phyloP scores from a whole-genome alignment of 2,329 filamentous ascomycete genomes.

The Didymosphaeria variabile region DNA sequence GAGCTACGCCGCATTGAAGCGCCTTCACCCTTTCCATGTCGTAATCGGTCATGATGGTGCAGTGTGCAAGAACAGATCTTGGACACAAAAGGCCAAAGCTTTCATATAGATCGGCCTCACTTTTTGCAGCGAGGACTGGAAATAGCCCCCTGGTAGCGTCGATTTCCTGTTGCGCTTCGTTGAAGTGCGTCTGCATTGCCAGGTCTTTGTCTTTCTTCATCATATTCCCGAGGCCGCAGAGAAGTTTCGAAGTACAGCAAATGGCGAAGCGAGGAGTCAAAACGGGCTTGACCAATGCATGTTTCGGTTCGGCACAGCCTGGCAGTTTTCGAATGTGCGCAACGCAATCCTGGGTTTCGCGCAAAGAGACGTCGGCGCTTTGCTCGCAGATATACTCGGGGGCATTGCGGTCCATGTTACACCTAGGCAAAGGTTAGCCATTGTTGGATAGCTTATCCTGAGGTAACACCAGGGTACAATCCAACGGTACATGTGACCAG shows the following conservation, averaged over 20 bases:
- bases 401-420: slow-evolving; percentile 67
- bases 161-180: slow-evolving; percentile 70
- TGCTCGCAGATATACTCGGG: slow-evolving; percentile 42
- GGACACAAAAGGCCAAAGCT: slow-evolving; percentile 63
- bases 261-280: slow-evolving; percentile 65
- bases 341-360: slow-evolving; percentile 36
- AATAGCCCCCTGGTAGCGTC: slow-evolving; percentile 64
- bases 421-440: slow-evolving; percentile 34
- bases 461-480: neutral
- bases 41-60: slow-evolving; percentile 67
- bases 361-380: slow-evolving; percentile 22
- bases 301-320: slow-evolving; percentile 1
- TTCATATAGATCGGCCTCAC: slow-evolving; percentile 68
- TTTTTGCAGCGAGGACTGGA: slow-evolving; percentile 57
- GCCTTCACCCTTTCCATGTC: slow-evolving; percentile 61
- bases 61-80: slow-evolving; percentile 71
- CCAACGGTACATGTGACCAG: neutral
- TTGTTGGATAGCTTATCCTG: neutral
- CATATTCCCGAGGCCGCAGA: slow-evolving; percentile 65
- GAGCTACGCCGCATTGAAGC: slow-evolving; percentile 67
- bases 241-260: slow-evolving; percentile 64
- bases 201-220: slow-evolving; percentile 58
- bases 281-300: slow-evolving; percentile 38
- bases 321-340: slow-evolving; percentile 29
- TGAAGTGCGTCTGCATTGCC: slow-evolving; percentile 73